Conservation (phyloP, 495 filamentous ascomycete genomes). For the Penicillium goetzii region DNA sequence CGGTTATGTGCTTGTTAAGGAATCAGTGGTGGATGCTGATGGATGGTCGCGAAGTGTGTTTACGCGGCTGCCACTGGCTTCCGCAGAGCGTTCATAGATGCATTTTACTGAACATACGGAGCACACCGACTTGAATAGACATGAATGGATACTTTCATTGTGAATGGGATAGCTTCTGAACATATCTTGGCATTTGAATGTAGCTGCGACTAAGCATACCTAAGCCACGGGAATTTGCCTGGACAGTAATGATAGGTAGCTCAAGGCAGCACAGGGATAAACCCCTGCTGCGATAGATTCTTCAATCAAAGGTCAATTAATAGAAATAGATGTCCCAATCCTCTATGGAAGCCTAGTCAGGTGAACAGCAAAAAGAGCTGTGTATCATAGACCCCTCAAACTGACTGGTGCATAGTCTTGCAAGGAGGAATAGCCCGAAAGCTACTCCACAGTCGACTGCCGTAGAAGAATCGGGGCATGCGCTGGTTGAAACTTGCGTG, state of each 20-base stretch:
- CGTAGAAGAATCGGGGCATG: slow-evolving; percentile 32
- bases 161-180: no score
- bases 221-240: not conserved
- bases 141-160: no score
- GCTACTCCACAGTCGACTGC: slow-evolving; percentile 37
- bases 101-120: not conserved
- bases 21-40: slow-evolving; percentile 60
- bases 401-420: slow-evolving; percentile 50
- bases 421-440: slow-evolving; percentile 34
- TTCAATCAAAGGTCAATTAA: not conserved
- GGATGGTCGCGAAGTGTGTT: slow-evolving; percentile 52
- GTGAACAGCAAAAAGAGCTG: slow-evolving; percentile 24
- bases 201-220: not conserved
- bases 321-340: slow-evolving; percentile 42
- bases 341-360: slow-evolving; percentile 56
- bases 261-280: no score
- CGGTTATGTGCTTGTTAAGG: slow-evolving; percentile 63
- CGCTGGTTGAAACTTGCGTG: slow-evolving; percentile 44
- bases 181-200: not conserved
- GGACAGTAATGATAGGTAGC: not conserved
- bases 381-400: slow-evolving; percentile 55
- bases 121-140: not conserved
- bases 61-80: slow-evolving; percentile 32
- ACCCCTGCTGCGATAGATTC: not conserved
- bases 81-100: not conserved